A percentile compares a stretch with the other conserved stretches of the same genome.
phyloP scores from a whole-genome alignment of 2,329 filamentous ascomycete species.

The Lachnellula subtilissima region DNA sequence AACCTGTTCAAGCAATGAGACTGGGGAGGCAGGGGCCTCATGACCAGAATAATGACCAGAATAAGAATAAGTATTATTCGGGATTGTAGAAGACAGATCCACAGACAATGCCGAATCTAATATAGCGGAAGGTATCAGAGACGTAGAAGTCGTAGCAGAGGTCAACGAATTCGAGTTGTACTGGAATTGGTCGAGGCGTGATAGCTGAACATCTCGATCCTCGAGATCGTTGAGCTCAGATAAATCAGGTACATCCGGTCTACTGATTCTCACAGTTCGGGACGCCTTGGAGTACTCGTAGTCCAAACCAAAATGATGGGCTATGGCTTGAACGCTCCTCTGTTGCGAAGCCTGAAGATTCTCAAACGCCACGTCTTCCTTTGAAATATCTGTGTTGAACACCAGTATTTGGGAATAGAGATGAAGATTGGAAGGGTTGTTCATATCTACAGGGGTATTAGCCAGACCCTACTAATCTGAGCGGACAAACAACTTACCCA shows the following conservation, averaged over 20 bases:
- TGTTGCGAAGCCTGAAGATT: slow-evolving; percentile 1
- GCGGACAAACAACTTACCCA: background rate
- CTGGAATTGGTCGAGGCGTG: too few relatives aligned
- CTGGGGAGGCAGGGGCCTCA: background rate
- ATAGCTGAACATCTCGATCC: background rate
- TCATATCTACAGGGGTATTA: slow-evolving; percentile 12
- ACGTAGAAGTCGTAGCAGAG: background rate
- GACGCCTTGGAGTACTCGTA: slow-evolving; percentile 3
- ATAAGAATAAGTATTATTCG: background rate
- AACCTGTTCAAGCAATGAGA: background rate
- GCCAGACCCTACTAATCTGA: background rate
- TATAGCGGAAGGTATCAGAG: background rate
- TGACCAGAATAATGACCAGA: too few relatives aligned
- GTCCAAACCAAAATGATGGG: slow-evolving; percentile 2
- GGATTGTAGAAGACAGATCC: background rate
- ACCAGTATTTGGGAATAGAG: slow-evolving; percentile 11
- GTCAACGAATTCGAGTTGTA: too few relatives aligned
- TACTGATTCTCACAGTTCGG: slow-evolving; percentile 4
- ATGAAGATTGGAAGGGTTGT: slow-evolving; percentile 10
- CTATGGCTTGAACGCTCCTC: slow-evolving; percentile 1
- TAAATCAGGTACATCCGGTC: background rate
- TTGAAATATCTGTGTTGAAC: slow-evolving; percentile 9
- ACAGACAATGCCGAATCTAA: background rate
- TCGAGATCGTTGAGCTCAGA: background rate
- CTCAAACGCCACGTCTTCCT: slow-evolving; percentile 1